phyloP scores from a whole-genome alignment of 306 rosid genomes.

The Sphenostylis stenocarpa region DNA sequence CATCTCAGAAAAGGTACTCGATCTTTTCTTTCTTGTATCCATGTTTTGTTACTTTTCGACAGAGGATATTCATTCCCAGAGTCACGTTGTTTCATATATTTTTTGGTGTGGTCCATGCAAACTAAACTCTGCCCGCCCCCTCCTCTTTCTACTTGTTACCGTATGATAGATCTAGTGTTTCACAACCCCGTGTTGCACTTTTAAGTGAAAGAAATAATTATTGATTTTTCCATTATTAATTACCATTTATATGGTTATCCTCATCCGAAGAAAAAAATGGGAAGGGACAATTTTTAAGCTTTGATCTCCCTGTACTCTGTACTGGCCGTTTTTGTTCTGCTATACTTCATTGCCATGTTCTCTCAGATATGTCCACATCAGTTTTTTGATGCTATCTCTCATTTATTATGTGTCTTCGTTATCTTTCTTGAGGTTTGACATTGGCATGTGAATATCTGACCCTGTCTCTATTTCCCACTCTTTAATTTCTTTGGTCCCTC shows the following conservation, averaged over 20 bases:
- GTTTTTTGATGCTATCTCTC: constrained; percentile 29
- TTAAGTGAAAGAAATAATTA: constrained; percentile 20
- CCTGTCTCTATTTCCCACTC: not conserved
- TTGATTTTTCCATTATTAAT: not conserved
- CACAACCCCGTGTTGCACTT: constrained; percentile 22
- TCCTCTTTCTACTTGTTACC: constrained; percentile 15
- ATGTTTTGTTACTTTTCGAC: constrained; percentile 43
- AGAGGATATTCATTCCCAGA: constrained; percentile 66
- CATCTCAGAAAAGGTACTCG: constrained; percentile 87
- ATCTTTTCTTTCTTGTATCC: constrained; percentile 29
- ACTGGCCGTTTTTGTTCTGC: constrained; percentile 38
- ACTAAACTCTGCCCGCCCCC: constrained; percentile 1
- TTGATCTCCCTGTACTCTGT: constrained; percentile 18
- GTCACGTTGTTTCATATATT: constrained; percentile 30
- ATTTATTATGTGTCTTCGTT: constrained; percentile 36
- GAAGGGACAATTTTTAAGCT: constrained; percentile 24
- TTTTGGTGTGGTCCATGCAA: constrained; percentile 62
- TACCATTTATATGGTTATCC: not conserved
- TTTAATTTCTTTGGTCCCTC: constrained; percentile 18
- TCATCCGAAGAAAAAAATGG: not conserved
- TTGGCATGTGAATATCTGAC: constrained; percentile 43
- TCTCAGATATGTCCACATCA: constrained; percentile 36
- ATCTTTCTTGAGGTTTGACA: constrained; percentile 30
- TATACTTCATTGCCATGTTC: constrained; percentile 30
- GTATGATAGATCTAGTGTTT: constrained; percentile 37